phyloP scores from a whole-genome alignment of 1,284 basidiomycete genomes.

The Heterobasidion annosum region DNA sequence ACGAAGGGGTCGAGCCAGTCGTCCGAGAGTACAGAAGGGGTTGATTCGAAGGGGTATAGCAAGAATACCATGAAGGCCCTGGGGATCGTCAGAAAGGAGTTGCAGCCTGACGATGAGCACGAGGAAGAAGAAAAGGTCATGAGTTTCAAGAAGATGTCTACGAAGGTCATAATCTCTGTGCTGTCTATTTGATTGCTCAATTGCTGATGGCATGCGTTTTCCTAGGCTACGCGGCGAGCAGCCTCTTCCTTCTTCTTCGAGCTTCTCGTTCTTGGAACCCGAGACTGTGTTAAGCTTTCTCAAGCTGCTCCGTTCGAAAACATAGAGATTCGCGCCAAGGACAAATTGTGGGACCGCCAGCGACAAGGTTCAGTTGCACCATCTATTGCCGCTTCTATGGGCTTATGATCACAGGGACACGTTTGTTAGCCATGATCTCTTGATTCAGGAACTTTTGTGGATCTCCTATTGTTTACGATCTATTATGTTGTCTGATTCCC shows the following conservation, averaged over 20 bases:
- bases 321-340: constrained; percentile 78
- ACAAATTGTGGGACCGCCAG: constrained; percentile 75
- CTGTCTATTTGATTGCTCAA: not conserved
- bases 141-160: constrained; percentile 66
- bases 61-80: constrained; percentile 90
- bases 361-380: constrained; percentile 40
- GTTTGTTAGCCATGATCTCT: not conserved
- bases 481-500: not conserved
- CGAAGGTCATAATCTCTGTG: constrained; percentile 44
- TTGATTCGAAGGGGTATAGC: constrained; percentile 70
- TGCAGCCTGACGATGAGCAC: constrained; percentile 44
- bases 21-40: constrained; percentile 33
- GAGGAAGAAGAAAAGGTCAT: constrained; percentile 48
- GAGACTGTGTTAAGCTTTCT: constrained; percentile 78
- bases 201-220: constrained; percentile 1
- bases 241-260: constrained; percentile 98
- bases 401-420: constrained; percentile 6
- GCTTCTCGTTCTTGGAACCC: constrained; percentile 86
- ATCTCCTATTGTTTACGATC: not conserved
- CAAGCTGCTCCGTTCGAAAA: constrained; percentile 77
- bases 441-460: not conserved
- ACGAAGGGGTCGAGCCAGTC: constrained; percentile 41
- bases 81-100: constrained; percentile 70
- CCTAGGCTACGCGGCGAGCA: constrained; percentile 79
- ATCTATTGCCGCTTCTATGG: constrained; percentile 15